Conservation (phyloP, 139 green algal genomes). For the Trebouxia sp. region DNA sequence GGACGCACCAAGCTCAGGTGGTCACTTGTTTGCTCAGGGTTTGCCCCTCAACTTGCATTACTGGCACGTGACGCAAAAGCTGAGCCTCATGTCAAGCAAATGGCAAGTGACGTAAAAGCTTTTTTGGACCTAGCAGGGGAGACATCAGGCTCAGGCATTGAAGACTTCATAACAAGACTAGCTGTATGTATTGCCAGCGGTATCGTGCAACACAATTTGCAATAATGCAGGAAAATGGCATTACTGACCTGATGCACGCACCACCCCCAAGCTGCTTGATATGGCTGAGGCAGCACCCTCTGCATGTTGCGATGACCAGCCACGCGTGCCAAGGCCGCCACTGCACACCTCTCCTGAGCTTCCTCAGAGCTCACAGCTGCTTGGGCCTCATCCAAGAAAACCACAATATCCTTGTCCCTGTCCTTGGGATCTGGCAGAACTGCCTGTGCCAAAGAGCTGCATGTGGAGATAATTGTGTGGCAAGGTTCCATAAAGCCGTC, state of each 20-base stretch:
- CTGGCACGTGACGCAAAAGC: too few relatives aligned
- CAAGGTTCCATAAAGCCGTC: too few relatives aligned
- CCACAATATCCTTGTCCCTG: constrained; percentile 69
- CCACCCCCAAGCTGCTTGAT: constrained; percentile 52
- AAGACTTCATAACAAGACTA: too few relatives aligned
- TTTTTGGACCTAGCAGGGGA: too few relatives aligned
- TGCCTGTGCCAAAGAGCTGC: constrained; percentile 47
- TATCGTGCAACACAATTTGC: too few relatives aligned
- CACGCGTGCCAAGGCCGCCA: constrained; percentile 70
- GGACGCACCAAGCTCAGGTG: too few relatives aligned
- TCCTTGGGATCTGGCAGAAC: constrained; percentile 74
- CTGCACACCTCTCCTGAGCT: constrained; percentile 65
- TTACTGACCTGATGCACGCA: constrained; percentile 42
- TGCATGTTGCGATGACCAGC: constrained; percentile 66
- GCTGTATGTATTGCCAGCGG: too few relatives aligned
- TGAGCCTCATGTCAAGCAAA: too few relatives aligned
- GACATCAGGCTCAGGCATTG: too few relatives aligned
- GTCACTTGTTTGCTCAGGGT: too few relatives aligned
- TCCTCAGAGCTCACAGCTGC: constrained; percentile 52
- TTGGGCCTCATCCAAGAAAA: constrained; percentile 63
- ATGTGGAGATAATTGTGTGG: not conserved
- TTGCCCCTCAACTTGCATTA: too few relatives aligned
- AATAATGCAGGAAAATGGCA: not conserved
- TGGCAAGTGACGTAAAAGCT: too few relatives aligned
- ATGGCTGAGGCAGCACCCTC: constrained; percentile 61